Evolutionary conservation across 139 green algal species (phyloP), one percentile per base, ranked within the genome.

Genomic region (Ettlia oleoabundans): DNA sequence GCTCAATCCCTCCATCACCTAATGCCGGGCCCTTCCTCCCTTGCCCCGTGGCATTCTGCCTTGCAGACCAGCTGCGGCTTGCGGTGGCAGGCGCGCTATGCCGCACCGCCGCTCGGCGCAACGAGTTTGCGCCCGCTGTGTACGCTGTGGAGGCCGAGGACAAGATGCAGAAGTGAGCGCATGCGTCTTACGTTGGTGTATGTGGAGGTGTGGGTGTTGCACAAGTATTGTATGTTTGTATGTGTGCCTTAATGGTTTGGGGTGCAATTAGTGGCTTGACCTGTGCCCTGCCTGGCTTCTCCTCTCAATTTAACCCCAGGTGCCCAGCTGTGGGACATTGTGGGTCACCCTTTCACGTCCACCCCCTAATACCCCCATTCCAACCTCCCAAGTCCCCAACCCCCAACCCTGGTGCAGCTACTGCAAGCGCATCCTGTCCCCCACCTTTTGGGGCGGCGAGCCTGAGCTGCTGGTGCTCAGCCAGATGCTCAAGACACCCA

Each of bases 361-460:
- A 35, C 69, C 42, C 13, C 41, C 22, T n/a, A 19, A 18, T 5
- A 4, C 18, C 71, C 32, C 3, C 32, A 2, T 2, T 52, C 30
- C 30, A 6, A 41, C n/a, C 70, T 26, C 10, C 68, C n/a, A 33
- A 15, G 21, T 1, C 30, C 3, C 2, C 70, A 10, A 58, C 47
- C 47, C 47, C 47, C 47, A 10, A 58, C 15, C 13, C 30, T 69
- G n/a, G 1, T 80, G 75, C 82, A 91, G 84, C 63, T 95, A 95
- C 80, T 95, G 92, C 82, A 40, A 82, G 35, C 81, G 89, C 37
- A 80, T 95, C 9, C 15, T 87, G 38, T 38, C 75, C 0, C 75
- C 87, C 0, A 84, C 43, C 19, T 94, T 94, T 63, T 94, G 92
- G 92, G 92, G 92, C 28, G 92, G 92, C 7, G 88, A 95, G 64